phyloP scores from a whole-genome alignment of 352 stramenopile species.

The Globisporangium emineosum region DNA sequence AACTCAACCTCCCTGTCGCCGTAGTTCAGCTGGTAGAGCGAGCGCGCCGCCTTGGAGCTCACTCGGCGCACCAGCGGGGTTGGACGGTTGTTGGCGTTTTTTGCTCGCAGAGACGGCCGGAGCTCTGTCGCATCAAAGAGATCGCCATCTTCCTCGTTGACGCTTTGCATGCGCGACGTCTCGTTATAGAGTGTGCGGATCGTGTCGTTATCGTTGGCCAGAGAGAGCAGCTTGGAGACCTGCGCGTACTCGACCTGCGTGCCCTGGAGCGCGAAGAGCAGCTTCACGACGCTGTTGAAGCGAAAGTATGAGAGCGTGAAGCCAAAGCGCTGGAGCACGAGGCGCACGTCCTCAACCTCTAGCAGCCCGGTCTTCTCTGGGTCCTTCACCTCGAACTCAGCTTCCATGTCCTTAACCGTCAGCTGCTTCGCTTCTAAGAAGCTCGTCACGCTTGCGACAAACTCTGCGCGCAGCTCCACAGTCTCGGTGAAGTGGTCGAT shows the following conservation, averaged over 20 bases:
- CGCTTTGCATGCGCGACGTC: constrained; percentile 3
- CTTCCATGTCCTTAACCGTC: constrained; percentile 33
- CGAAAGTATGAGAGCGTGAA: constrained; percentile 50
- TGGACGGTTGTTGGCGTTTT: neutral
- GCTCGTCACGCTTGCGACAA: constrained; percentile 29
- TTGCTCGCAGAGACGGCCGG: neutral
- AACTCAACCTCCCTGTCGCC: constrained; percentile 5
- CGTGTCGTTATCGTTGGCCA: constrained; percentile 23
- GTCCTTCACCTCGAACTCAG: constrained; percentile 27
- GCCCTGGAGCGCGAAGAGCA: constrained; percentile 44
- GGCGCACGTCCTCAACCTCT: constrained; percentile 40
- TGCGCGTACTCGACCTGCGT: constrained; percentile 46
- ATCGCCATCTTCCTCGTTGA: neutral
- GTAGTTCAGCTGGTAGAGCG: constrained; percentile 15
- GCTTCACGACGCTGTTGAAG: constrained; percentile 57
- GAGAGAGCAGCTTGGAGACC: constrained; percentile 32
- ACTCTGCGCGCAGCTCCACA: constrained; percentile 49
- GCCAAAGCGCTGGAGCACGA: constrained; percentile 35
- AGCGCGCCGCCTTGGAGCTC: constrained; percentile 13
- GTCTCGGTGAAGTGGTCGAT: constrained; percentile 61
- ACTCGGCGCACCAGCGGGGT: constrained; percentile 4
- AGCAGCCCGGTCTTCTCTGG: constrained; percentile 26
- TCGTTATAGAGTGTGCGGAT: constrained; percentile 5
- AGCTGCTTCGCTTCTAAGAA: constrained; percentile 23
- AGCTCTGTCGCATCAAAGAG: neutral